These are phyloP conservation scores for Ulvella scutata DNA, from an alignment of 139 green algal genomes.

Conservation along the genomic window DNA sequence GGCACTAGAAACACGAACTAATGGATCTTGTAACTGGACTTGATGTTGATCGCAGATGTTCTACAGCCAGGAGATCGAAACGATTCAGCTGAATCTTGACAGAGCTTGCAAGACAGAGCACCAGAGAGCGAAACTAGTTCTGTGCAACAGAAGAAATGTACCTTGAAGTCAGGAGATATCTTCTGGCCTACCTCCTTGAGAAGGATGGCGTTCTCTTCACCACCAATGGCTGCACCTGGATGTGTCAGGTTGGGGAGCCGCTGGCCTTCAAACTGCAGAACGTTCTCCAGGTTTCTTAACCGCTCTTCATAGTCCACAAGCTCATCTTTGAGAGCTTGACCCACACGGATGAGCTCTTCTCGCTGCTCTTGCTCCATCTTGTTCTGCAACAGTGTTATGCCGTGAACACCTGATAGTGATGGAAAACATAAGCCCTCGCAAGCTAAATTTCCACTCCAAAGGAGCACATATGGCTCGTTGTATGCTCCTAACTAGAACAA, in stretches of 20 bases:
- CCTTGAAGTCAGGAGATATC: neutral
- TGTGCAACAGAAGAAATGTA: too few species aligned
- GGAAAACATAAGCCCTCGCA: too few species aligned
- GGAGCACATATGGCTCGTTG: too few species aligned
- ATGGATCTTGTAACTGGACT: too few species aligned
- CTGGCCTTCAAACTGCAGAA: slow-evolving; percentile 82
- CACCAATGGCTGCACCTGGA: slow-evolving; percentile 65
- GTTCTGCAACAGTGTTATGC: slow-evolving; percentile 27
- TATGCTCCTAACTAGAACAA: neutral
- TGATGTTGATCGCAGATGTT: too few species aligned
- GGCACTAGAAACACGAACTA: too few species aligned
- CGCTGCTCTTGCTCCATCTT: slow-evolving; percentile 68
- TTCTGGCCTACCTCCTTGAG: slow-evolving; percentile 24
- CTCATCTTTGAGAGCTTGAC: slow-evolving; percentile 80
- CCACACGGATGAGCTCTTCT: slow-evolving; percentile 52
- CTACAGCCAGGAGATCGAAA: too few species aligned
- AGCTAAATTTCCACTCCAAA: too few species aligned
- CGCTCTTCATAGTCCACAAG: slow-evolving; percentile 23
- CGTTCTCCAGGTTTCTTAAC: slow-evolving; percentile 33
- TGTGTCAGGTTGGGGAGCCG: slow-evolving; percentile 88
- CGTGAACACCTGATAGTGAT: neutral
- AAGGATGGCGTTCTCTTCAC: slow-evolving; percentile 51
- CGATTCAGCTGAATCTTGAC: too few species aligned
- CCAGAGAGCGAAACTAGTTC: too few species aligned
- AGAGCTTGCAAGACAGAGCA: too few species aligned